Evolutionary conservation across 805 yeast genomes (phyloP).

Genomic region (Blastobotrys americana): DNA sequence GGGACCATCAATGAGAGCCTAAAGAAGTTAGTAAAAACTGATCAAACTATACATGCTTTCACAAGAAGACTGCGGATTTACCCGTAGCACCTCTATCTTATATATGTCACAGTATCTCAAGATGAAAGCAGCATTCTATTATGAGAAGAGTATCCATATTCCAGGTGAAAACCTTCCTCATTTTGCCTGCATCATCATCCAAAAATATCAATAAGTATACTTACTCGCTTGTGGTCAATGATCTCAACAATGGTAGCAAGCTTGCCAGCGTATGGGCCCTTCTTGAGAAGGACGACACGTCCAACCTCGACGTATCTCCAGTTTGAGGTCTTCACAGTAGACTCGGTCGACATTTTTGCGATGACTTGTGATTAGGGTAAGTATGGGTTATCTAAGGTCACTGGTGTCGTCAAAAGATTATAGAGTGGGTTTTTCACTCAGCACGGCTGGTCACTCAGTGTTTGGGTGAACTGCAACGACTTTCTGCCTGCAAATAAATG

Average conservation of each 20-base stretch:
- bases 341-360: conserved; percentile 31
- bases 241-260: conserved; percentile 97
- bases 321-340: conserved; percentile 91
- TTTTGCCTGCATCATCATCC: neutral
- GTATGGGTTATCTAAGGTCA: neutral
- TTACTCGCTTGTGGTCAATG: conserved; percentile 97
- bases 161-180: too few species aligned
- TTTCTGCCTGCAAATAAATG: too few species aligned
- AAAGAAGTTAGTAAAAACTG: neutral
- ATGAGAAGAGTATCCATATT: conserved; percentile 1
- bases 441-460: neutral
- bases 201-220: too few species aligned
- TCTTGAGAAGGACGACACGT: conserved; percentile 91
- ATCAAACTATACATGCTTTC: too few species aligned
- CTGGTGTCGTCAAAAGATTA: neutral
- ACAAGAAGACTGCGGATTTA: too few species aligned
- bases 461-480: too few species aligned
- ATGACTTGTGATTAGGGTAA: conserved; percentile 1
- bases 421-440: neutral
- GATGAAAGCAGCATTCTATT: neutral
- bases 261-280: conserved; percentile 65
- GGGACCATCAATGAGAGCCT: conserved; percentile 97
- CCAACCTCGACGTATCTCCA: conserved; percentile 99
- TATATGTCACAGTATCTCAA: too few species aligned
- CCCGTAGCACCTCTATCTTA: too few species aligned